A percentile compares a stretch with the other conserved stretches of the same genome.
phyloP scores from a whole-genome alignment of 208 protist genomes.

The Leishmania turanica region DNA sequence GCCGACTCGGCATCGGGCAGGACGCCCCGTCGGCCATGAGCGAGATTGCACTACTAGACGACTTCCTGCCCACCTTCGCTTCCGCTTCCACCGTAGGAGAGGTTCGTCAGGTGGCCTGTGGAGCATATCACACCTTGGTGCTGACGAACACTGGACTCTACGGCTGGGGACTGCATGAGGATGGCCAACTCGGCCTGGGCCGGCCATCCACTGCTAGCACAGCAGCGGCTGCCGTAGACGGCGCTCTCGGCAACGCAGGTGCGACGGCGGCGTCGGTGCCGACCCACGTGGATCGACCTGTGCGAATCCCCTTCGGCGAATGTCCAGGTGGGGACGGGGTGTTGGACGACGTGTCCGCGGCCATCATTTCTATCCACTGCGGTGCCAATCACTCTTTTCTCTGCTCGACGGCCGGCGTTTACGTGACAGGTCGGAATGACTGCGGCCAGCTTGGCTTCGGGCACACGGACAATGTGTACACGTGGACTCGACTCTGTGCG shows the following conservation, averaged over 20 bases:
- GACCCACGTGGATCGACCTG: constrained; percentile 25
- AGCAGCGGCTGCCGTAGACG: neutral
- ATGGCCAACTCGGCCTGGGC: constrained; percentile 79
- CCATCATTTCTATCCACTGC: constrained; percentile 42
- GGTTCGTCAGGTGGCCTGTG: constrained; percentile 53
- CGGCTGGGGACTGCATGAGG: constrained; percentile 77
- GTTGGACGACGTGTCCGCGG: neutral
- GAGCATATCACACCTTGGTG: constrained; percentile 86
- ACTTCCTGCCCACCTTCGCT: constrained; percentile 22
- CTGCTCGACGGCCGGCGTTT: constrained; percentile 51
- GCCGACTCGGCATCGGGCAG: constrained; percentile 71
- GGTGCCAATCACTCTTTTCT: constrained; percentile 82
- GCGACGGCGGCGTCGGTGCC: neutral
- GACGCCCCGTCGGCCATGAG: constrained; percentile 11
- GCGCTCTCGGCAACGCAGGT: neutral
- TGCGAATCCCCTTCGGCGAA: constrained; percentile 52
- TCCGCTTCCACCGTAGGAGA: neutral
- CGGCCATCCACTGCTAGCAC: constrained; percentile 4
- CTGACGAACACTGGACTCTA: constrained; percentile 71
- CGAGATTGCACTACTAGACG: constrained; percentile 27
- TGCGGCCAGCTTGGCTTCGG: constrained; percentile 81
- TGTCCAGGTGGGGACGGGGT: neutral
- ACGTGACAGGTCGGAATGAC: constrained; percentile 76
- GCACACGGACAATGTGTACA: constrained; percentile 36
- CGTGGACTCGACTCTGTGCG: constrained; percentile 29